These are phyloP conservation scores for Neurospora terricola DNA, from an alignment of 495 filamentous ascomycete genomes.

Conservation along the genomic window DNA sequence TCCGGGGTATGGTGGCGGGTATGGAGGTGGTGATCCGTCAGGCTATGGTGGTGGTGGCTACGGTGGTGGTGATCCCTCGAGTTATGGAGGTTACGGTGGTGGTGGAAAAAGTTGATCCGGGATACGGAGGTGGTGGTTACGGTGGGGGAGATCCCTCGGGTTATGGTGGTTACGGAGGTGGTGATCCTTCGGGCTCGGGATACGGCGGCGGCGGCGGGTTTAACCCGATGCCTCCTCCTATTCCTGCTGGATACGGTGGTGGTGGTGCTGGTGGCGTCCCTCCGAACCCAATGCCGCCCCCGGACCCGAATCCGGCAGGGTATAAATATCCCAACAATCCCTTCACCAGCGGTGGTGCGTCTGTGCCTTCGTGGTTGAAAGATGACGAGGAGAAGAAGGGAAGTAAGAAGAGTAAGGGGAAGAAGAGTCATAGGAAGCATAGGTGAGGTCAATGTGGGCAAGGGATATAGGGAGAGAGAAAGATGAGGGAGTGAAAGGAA, in stretches of 20 bases:
- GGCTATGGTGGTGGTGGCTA: neutral
- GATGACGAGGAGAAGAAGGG: neutral
- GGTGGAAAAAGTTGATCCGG: neutral
- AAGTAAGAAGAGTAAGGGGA: neutral
- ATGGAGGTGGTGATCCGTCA: neutral
- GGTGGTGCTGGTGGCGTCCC: neutral
- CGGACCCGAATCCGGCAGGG: neutral
- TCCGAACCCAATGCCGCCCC: neutral
- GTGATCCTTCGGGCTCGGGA: neutral
- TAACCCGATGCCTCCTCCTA: neutral
- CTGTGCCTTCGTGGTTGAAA: neutral
- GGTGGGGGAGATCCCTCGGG: neutral
- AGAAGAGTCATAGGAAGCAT: neutral
- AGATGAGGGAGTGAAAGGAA: neutral
- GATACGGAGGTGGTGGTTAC: neutral
- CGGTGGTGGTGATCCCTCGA: neutral
- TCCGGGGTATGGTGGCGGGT: neutral
- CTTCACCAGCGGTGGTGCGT: no score
- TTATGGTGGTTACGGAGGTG: neutral
- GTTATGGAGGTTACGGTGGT: neutral
- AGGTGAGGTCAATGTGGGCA: neutral
- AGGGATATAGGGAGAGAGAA: neutral
- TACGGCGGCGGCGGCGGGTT: neutral
- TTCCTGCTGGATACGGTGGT: neutral
- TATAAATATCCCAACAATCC: no score